Evolutionary conservation across 192 early-diverging fungal species (phyloP), one percentile per base, ranked within the genome.

Genomic region (Umbelopsis sp.): DNA sequence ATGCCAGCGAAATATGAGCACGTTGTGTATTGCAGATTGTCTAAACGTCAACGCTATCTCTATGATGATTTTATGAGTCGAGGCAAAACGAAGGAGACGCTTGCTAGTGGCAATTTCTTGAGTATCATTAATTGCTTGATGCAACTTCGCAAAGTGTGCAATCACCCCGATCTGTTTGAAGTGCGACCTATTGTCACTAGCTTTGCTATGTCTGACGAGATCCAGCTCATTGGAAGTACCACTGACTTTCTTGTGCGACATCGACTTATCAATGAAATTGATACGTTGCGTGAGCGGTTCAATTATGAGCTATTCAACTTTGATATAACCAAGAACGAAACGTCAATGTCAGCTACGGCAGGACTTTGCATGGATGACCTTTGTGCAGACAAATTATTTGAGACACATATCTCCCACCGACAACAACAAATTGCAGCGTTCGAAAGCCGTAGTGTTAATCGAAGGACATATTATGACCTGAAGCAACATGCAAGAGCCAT

Each of bases 51-150:
- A 70, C 76, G 90, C 4, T 92, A 85, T 70, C 82, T 92, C 15
- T 92, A 92, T 55, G 90, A 91, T 49, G 91, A 92, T 30, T 92
- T 89, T 61, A 93, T 95, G 93, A 84, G 86, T 21, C 89, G 93
- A 9, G 86, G 90, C 25, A 90, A 90, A 75, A 95, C 93, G 10
- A 88, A 85, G 45, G 89, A 91, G 51, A 90, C 89, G 2, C 77
- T 95, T 30, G 82, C 81, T 11, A 79, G 83, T 3, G 92, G 91
- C 16, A 88, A 91, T 64, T 93, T 93, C 68, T 53, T 93, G 70
- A 88, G 86, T 68, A 90, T 91, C 35, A 91, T 92, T 70, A 89
- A 89, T 55, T 90, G 88, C 27, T 51, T 93, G 64, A 89, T 89
- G 88, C 90, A 93, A 75, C 80, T 92, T 58, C 88, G 91, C 51